Conservation (phyloP, 495 filamentous ascomycete genomes). For the Xylaria castorea region DNA sequence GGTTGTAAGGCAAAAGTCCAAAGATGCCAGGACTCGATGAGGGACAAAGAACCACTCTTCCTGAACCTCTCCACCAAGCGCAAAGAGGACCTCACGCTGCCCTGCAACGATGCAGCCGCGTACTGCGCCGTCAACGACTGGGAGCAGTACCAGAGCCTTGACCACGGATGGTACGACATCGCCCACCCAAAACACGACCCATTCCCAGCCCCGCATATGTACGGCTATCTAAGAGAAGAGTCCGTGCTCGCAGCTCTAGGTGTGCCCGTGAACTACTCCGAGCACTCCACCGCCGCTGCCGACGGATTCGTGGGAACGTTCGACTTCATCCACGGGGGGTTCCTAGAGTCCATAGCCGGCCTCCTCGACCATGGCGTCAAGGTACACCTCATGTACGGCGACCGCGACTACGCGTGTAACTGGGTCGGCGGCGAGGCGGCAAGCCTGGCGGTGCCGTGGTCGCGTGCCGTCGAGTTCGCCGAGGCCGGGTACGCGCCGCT, state of each 20-base stretch:
- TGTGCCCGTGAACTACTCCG: slow-evolving; percentile 70
- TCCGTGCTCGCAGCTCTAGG: slow-evolving; percentile 70
- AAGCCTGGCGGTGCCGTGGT: slow-evolving; percentile 59
- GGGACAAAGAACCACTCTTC: slow-evolving; percentile 44
- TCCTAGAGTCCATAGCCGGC: not conserved
- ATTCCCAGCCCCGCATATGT: slow-evolving; percentile 67
- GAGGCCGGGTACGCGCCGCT: slow-evolving; percentile 61
- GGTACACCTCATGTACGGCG: slow-evolving; percentile 72
- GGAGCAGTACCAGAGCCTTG: slow-evolving; percentile 51
- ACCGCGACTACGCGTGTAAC: slow-evolving; percentile 72
- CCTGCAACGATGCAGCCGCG: slow-evolving; percentile 53
- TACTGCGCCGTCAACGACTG: slow-evolving; percentile 57
- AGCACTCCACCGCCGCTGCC: slow-evolving; percentile 56
- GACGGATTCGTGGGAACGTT: slow-evolving; percentile 60
- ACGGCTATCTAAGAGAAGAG: slow-evolving; percentile 69
- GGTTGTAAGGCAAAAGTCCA: slow-evolving; percentile 44
- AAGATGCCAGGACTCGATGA: slow-evolving; percentile 44
- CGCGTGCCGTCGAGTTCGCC: slow-evolving; percentile 46
- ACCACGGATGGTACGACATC: slow-evolving; percentile 71
- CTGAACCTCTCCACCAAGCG: slow-evolving; percentile 35
- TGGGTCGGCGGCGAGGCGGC: slow-evolving; percentile 70
- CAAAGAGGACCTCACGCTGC: slow-evolving; percentile 38
- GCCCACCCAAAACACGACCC: slow-evolving; percentile 57
- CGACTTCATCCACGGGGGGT: slow-evolving; percentile 55
- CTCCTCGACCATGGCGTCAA: slow-evolving; percentile 51